Percentiles rank a stretch among this genome's conserved stretches.
These are phyloP conservation scores for Pleurotus cornucopiae DNA, from an alignment of 768 basidiomycete genomes.

Conservation along the genomic window DNA sequence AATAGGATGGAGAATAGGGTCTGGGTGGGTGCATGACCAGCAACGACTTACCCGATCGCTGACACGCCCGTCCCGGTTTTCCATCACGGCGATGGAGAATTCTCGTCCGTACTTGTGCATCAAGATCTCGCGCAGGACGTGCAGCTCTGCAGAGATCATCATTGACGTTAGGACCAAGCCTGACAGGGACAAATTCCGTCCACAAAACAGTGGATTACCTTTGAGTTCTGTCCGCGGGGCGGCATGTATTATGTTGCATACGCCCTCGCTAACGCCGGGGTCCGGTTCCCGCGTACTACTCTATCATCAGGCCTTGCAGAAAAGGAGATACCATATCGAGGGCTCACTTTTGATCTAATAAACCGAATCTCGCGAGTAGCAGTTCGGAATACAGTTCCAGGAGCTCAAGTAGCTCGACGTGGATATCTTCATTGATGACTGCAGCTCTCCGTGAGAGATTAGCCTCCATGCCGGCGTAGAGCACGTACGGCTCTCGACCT, in stretches of 20 bases:
- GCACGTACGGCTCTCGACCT: conserved; percentile 75
- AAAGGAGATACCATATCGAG: conserved; percentile 7
- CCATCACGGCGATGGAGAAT: conserved; percentile 81
- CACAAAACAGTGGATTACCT: conserved; percentile 37
- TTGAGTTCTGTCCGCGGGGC: conserved; percentile 90
- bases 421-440: conserved; percentile 85
- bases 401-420: conserved; percentile 85
- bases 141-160: conserved; percentile 58
- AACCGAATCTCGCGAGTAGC: conserved; percentile 85
- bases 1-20: conserved; percentile 3
- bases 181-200: background rate
- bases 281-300: conserved; percentile 79
- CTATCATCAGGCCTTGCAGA: conserved; percentile 11
- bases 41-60: conserved; percentile 65
- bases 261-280: conserved; percentile 80
- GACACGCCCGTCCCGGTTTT: conserved; percentile 79
- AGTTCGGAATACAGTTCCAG: conserved; percentile 94
- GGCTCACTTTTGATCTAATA: conserved; percentile 83
- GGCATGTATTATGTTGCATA: conserved; percentile 85
- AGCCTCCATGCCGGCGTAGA: conserved; percentile 8
- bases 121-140: conserved; percentile 86
- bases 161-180: background rate
- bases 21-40: background rate
- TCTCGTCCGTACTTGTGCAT: conserved; percentile 96
- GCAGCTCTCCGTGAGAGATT: background rate